phyloP scores from a whole-genome alignment of 345 rosid genomes.

The Populus nigra region DNA sequence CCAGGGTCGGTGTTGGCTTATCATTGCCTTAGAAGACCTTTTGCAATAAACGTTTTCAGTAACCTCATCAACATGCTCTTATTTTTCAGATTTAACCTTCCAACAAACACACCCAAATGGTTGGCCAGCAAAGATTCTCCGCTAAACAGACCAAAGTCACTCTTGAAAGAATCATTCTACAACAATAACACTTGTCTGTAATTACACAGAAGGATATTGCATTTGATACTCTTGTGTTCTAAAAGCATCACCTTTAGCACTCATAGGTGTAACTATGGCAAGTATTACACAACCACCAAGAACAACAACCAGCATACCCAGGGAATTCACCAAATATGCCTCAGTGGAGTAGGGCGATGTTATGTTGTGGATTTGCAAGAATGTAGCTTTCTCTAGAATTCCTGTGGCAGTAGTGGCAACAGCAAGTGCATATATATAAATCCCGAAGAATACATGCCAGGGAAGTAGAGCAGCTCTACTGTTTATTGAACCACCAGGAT shows the following conservation, averaged over 20 bases:
- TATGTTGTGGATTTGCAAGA: slow-evolving; percentile 64
- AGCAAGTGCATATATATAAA: slow-evolving; percentile 70
- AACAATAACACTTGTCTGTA: neutral
- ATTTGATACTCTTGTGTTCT: neutral
- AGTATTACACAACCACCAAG: slow-evolving; percentile 75
- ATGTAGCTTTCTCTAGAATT: slow-evolving; percentile 76
- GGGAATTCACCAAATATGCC: slow-evolving; percentile 70
- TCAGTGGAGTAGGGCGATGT: slow-evolving; percentile 67
- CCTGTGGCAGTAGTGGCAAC: slow-evolving; percentile 67
- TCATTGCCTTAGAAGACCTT: too few species aligned
- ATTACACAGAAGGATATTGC: neutral
- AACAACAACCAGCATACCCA: slow-evolving; percentile 64
- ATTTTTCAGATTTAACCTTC: too few species aligned
- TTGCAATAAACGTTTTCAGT: too few species aligned
- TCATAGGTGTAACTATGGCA: slow-evolving; percentile 50
- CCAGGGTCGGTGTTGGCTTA: too few species aligned
- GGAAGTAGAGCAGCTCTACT: slow-evolving; percentile 65
- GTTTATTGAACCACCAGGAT: slow-evolving; percentile 81
- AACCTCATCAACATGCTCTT: too few species aligned
- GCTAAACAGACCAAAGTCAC: too few species aligned
- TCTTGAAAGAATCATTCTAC: neutral
- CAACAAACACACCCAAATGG: too few species aligned
- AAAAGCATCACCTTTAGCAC: slow-evolving; percentile 36
- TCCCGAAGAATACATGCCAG: slow-evolving; percentile 88
- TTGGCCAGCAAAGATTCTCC: too few species aligned